Base-by-base conservation (phyloP, 2,329 filamentous ascomycete species). In the Xylaria multiplex region DNA sequence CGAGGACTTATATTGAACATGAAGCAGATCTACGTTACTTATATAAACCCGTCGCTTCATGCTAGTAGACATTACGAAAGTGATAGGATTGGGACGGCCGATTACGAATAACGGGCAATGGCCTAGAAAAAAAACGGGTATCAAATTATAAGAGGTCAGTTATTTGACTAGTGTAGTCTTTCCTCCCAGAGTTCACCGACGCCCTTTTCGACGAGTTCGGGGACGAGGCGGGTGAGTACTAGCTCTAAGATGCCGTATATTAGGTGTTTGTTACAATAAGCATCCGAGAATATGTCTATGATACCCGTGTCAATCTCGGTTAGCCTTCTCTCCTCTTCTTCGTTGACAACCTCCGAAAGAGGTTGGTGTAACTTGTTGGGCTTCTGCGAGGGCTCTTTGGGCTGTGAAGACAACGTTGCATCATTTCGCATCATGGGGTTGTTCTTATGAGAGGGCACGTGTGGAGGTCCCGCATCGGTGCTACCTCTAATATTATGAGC, bases 231-330 rank as follows among this genome's bases (percentile, higher is more conserved):
- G 63, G 93, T 86, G n/a, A 97, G 82, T 2, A 97, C 77, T 64
- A 95, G 80, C 80, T 99, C 96, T 40, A 98, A 81, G 54, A 96
- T 83, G 50, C 88, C 85, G 75, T 97, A 97, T 72, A 97, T 82
- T 37, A 98, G 82, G 80, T 97, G 93, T 81, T 94, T 96, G 80
- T 99, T 99, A 80, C 93, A 91, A 80, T 97, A 97, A 58, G 86
- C 83, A 79, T 97, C 93, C 16, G 86, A 87, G 71, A 97, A 90
- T 43, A 94, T 83, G 72, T 91, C 88, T 53, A 98, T 83, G 52
- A 93, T 82, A 30, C 86, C 80, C 67, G 84, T 81, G 74, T 90
- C 87, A 69, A 93, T 85, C 71, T 90, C 85, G 66, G 81, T 78
- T 50, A 88, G 79, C 64, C 88, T 82, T 55, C 79, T 80, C 59